phyloP scores from a whole-genome alignment of 2,329 filamentous ascomycete species.

The Arthrocladium fulminans region DNA sequence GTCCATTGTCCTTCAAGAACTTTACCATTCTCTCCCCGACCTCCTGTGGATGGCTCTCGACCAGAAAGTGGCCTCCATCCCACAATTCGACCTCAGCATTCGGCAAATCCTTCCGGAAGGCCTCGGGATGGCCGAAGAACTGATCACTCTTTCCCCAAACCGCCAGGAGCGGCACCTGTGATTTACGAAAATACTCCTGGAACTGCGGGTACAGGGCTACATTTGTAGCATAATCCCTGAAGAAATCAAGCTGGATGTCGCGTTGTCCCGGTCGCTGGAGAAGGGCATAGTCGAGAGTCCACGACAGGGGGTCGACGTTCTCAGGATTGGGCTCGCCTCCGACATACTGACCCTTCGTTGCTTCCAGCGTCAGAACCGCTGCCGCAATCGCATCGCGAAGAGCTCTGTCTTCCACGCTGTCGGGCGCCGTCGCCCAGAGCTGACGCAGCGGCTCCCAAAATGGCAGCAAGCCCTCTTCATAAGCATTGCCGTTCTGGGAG shows the following conservation, averaged over 20 bases:
- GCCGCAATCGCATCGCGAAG: constrained; percentile 31
- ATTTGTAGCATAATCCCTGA: constrained; percentile 51
- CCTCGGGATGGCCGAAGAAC: constrained; percentile 45
- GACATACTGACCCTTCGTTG: constrained; percentile 30
- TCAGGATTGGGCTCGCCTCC: constrained; percentile 21
- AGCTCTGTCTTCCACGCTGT: constrained; percentile 20
- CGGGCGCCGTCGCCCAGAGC: constrained; percentile 37
- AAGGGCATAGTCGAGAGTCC: constrained; percentile 45
- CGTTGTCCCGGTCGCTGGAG: constrained; percentile 42
- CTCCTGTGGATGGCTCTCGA: constrained; percentile 32
- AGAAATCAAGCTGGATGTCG: constrained; percentile 48
- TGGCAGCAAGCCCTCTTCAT: constrained; percentile 45
- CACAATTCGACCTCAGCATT: constrained; percentile 42
- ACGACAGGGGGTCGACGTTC: constrained; percentile 27
- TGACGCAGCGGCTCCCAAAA: constrained; percentile 44
- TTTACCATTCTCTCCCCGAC: constrained; percentile 30
- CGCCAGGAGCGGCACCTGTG: constrained; percentile 46
- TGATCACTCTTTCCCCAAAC: constrained; percentile 52
- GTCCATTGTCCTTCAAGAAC: constrained; percentile 26
- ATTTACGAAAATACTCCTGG: constrained; percentile 46
- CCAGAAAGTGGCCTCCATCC: constrained; percentile 51
- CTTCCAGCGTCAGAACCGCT: constrained; percentile 30
- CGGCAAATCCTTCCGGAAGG: constrained; percentile 43
- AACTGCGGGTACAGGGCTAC: constrained; percentile 46
- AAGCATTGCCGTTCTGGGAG: constrained; percentile 55